These are phyloP conservation scores for Amphibolis antarctica DNA, from an alignment of 106 monocot genomes.

Conservation along the genomic window DNA sequence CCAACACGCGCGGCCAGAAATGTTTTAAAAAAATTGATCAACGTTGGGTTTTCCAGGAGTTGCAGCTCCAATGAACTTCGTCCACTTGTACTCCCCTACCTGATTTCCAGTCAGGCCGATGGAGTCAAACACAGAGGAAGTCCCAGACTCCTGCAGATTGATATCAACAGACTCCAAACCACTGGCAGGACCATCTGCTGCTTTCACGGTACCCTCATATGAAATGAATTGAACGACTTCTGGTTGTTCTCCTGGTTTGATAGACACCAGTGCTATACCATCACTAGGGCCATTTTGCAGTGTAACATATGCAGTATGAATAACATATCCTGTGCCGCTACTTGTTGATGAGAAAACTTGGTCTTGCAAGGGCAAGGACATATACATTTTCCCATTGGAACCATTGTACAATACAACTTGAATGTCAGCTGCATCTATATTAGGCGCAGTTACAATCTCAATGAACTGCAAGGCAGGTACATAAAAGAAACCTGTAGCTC, in stretches of 20 bases:
- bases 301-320: conserved; percentile 18
- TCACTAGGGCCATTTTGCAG: conserved; percentile 41
- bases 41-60: conserved; percentile 31
- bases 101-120: conserved; percentile 25
- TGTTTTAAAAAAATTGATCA: too few relatives aligned
- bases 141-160: conserved; percentile 18
- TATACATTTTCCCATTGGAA: conserved; percentile 22
- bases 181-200: conserved; percentile 24
- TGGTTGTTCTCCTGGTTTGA: not conserved
- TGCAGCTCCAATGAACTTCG: conserved; percentile 14
- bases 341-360: conserved; percentile 5
- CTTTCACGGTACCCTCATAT: conserved; percentile 24
- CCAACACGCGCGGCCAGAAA: too few relatives aligned
- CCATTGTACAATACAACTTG: conserved; percentile 33
- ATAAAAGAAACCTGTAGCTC: not conserved
- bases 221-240: conserved; percentile 34
- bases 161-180: conserved; percentile 24
- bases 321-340: conserved; percentile 15
- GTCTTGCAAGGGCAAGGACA: conserved; percentile 13
- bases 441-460: conserved; percentile 14
- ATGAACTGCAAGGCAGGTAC: conserved; percentile 22
- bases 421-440: conserved; percentile 8
- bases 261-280: conserved; percentile 27
- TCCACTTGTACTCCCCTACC: conserved; percentile 18
- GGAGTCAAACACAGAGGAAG: conserved; percentile 24